Percentiles rank a stretch among this genome's conserved stretches.
Conservation (phyloP, 2,329 filamentous ascomycete genomes). For the Polychaeton citri region DNA sequence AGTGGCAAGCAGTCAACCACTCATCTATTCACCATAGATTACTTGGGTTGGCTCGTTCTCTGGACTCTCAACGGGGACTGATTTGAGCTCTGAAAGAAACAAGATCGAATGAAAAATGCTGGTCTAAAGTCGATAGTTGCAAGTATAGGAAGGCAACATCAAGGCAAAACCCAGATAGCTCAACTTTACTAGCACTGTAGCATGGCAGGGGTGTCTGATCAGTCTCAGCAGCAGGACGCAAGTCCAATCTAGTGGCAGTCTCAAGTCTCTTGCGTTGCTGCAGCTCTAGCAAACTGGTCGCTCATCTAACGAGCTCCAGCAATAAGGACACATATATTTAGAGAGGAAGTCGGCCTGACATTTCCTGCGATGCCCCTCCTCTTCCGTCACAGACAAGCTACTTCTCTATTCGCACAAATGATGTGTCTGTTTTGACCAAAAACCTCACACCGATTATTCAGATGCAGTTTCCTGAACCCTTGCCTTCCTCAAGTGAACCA, state of each 20-base stretch:
- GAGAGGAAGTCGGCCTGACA: neutral
- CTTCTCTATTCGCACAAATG: constrained; percentile 1
- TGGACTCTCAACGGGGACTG: too few relatives aligned
- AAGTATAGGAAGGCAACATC: too few relatives aligned
- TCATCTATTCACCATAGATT: too few relatives aligned
- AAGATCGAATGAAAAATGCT: too few relatives aligned
- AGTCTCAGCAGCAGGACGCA: neutral
- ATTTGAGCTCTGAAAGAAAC: too few relatives aligned
- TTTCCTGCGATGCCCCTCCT: too few relatives aligned
- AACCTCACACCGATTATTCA: constrained; percentile 3
- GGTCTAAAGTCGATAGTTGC: too few relatives aligned
- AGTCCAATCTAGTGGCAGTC: neutral
- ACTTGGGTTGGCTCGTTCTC: too few relatives aligned
- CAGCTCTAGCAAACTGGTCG: neutral
- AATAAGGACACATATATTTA: neutral
- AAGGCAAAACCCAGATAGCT: neutral
- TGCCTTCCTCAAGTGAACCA: too few relatives aligned
- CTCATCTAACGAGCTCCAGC: neutral
- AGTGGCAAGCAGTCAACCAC: too few relatives aligned
- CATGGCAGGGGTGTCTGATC: neutral
- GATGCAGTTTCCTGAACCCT: neutral
- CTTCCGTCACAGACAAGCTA: too few relatives aligned
- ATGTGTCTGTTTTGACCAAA: constrained; percentile 2
- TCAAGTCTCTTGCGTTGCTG: neutral
- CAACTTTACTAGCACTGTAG: neutral